A percentile compares a stretch with the other conserved stretches of the same genome.
Conservation (phyloP, 768 basidiomycete species). For the Xerocomellus chrysenteron region DNA sequence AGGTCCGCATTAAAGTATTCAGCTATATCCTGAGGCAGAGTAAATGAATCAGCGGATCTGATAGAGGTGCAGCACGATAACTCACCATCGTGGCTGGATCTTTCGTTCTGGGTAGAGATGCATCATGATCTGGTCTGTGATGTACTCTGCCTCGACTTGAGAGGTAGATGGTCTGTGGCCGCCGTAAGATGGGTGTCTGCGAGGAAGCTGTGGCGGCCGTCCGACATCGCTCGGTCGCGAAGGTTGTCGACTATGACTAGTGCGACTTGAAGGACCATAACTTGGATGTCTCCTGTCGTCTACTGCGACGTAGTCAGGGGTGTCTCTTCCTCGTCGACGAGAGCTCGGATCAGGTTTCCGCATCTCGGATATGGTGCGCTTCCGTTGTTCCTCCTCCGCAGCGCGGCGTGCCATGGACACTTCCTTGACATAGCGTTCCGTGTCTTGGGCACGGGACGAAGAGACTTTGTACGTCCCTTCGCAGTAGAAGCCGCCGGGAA, state of each 20-base stretch:
- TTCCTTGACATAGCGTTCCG: constrained; percentile 32
- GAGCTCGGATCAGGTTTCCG: constrained; percentile 21
- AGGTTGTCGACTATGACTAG: not conserved
- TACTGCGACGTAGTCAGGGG: not conserved
- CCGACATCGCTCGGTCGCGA: constrained; percentile 21
- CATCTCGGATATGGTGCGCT: constrained; percentile 27
- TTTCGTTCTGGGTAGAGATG: constrained; percentile 32
- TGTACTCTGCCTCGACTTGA: constrained; percentile 33
- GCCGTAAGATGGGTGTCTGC: constrained; percentile 10
- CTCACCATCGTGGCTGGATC: constrained; percentile 35
- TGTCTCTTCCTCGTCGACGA: constrained; percentile 19
- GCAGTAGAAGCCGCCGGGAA: constrained; percentile 36
- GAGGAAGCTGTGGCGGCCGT: constrained; percentile 16
- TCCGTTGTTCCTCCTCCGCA: constrained; percentile 32
- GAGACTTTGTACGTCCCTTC: constrained; percentile 35
- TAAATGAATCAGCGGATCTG: not conserved
- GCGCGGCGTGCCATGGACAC: constrained; percentile 20
- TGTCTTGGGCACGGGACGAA: constrained; percentile 34
- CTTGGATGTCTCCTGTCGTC: constrained; percentile 5
- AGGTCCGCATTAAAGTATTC: not conserved
- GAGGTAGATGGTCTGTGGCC: constrained; percentile 22
- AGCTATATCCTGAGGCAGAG: constrained; percentile 22
- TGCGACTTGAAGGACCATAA: constrained; percentile 4
- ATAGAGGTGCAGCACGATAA: not conserved
- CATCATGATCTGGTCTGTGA: constrained; percentile 36